A percentile compares a stretch with the other conserved stretches of the same genome.
Conservation (phyloP, 768 basidiomycete species). For the Tricholoma saponaceum region DNA sequence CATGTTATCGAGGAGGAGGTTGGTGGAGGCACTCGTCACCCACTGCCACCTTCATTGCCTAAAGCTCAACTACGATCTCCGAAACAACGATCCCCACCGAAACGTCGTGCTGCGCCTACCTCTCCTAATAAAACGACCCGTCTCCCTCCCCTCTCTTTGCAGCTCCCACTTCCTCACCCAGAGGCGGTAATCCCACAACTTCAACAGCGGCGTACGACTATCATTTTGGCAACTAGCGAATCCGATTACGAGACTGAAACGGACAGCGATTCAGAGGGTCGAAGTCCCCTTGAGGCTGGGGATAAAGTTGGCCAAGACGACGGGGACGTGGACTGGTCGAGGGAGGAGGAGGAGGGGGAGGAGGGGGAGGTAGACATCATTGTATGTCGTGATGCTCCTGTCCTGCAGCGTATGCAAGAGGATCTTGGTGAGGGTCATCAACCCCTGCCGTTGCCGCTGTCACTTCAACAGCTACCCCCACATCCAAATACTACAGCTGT, state of each 20-base stretch:
- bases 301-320: not conserved
- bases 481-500: no score
- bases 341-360: constrained; percentile 49
- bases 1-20: no score
- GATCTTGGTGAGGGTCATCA: constrained; percentile 2
- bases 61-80: no score
- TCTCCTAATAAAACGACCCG: no score
- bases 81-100: no score
- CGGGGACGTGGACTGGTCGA: constrained; percentile 40
- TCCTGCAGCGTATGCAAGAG: no score
- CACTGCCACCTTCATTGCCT: no score
- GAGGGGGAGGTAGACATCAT: constrained; percentile 15
- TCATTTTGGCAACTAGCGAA: constrained; percentile 55
- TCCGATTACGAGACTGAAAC: constrained; percentile 49
- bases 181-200: constrained; percentile 13
- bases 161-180: constrained; percentile 8
- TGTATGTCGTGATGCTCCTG: constrained; percentile 5
- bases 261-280: constrained; percentile 12
- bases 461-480: no score
- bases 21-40: no score
- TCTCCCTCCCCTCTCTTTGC: constrained; percentile 1
- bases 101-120: no score
- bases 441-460: not conserved
- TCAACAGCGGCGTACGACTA: constrained; percentile 33
- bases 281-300: no score